Conservation (phyloP, 371 early-diverging fungal genomes). For the Mortierella sp. region DNA sequence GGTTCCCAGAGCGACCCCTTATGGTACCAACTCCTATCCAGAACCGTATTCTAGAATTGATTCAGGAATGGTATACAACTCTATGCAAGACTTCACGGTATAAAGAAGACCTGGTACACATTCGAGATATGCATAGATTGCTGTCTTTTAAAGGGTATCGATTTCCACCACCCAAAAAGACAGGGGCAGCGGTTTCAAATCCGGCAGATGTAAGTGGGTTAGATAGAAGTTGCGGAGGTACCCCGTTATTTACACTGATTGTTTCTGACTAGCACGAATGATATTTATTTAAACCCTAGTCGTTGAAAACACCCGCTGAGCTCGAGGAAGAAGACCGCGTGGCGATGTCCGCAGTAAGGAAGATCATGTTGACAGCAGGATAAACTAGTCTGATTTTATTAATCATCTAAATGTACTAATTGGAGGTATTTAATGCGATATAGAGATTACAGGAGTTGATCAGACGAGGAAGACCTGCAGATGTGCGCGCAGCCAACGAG, state of each 20-base stretch:
- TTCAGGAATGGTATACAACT: slow-evolving; percentile 94
- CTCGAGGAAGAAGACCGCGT: slow-evolving; percentile 92
- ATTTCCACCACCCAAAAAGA: slow-evolving; percentile 82
- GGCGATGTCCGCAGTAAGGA: slow-evolving; percentile 78
- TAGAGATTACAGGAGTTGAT: slow-evolving; percentile 96
- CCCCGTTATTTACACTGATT: neutral
- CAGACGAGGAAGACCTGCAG: slow-evolving; percentile 92
- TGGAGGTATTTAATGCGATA: neutral
- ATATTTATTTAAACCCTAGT: neutral
- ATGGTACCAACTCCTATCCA: slow-evolving; percentile 73
- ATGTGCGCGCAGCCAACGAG: slow-evolving; percentile 95
- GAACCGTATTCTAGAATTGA: slow-evolving; percentile 87
- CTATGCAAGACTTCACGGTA: slow-evolving; percentile 85
- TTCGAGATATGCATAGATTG: slow-evolving; percentile 92
- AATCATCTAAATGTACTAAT: neutral
- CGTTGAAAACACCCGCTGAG: slow-evolving; percentile 89
- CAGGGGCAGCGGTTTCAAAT: slow-evolving; percentile 71
- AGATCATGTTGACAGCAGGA: neutral
- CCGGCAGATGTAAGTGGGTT: slow-evolving; percentile 58
- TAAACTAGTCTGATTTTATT: neutral
- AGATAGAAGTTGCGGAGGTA: neutral
- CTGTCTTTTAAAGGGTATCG: slow-evolving; percentile 89
- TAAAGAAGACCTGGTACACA: slow-evolving; percentile 89
- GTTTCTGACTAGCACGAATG: neutral
- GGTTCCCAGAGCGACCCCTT: slow-evolving; percentile 89